These are phyloP conservation scores for Pleurotus eryngii DNA, from an alignment of 768 basidiomycete genomes.

Conservation along the genomic window DNA sequence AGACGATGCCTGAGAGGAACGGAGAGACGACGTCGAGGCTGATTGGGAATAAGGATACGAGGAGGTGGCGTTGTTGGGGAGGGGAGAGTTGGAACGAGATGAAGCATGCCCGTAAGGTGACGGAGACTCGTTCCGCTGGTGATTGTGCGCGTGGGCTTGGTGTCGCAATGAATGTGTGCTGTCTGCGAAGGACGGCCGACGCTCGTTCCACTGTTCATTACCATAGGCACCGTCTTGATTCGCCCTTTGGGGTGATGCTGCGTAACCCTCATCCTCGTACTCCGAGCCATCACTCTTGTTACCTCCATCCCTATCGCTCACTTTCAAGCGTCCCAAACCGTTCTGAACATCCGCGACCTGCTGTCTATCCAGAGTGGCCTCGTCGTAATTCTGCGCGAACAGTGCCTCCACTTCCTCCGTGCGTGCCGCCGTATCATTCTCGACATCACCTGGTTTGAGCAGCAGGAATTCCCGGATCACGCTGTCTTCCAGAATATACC, in stretches of 20 bases:
- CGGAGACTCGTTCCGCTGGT: constrained; percentile 48
- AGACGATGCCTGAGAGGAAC: constrained; percentile 51
- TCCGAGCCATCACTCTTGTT: constrained; percentile 62
- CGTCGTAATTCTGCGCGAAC: constrained; percentile 22
- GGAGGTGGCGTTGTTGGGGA: constrained; percentile 6
- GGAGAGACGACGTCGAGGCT: constrained; percentile 46
- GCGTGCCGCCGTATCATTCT: constrained; percentile 60
- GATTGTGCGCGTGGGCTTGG: constrained; percentile 42
- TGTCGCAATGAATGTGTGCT: constrained; percentile 27
- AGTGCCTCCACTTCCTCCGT: constrained; percentile 57
- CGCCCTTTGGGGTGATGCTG: constrained; percentile 38
- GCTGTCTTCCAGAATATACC: constrained; percentile 77
- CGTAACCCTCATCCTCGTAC: constrained; percentile 58
- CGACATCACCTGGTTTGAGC: constrained; percentile 82
- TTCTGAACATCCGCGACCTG: constrained; percentile 43
- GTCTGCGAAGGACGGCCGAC: constrained; percentile 31
- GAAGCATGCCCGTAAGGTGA: constrained; percentile 41
- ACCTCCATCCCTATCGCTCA: constrained; percentile 37
- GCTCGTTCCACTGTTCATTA: constrained; percentile 17
- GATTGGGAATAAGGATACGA: constrained; percentile 24
- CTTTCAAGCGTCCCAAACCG: constrained; percentile 46
- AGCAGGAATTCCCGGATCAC: constrained; percentile 83
- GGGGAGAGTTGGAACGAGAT: constrained; percentile 33
- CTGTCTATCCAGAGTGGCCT: constrained; percentile 28
- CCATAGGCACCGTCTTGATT: constrained; percentile 35